Base-by-base conservation (phyloP, 2,329 filamentous ascomycete genomes). In the Amesomyces nigricolor region DNA sequence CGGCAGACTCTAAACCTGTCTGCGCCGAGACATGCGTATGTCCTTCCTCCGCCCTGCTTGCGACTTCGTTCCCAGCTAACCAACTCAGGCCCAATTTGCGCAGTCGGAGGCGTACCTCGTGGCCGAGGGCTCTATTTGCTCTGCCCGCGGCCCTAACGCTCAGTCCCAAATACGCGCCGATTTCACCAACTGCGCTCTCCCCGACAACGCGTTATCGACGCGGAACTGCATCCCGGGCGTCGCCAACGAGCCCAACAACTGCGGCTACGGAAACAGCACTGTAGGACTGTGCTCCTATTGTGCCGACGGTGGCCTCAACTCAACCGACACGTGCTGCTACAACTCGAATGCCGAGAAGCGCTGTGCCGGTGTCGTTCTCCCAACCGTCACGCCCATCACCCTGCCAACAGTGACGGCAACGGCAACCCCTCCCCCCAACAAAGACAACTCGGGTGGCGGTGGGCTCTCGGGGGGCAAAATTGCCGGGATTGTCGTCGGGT, bases 321-420 rank as follows among this genome's bases (percentile, higher is more conserved):
- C 90, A 9, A 97, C 92, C 49, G 92, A 97, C 70, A 95, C 91
- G 3, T 99, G 94, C 75, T 99, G 94, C 71, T 86, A 91, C 66
- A 90, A 84, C 64, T 85, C 91, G 5, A 78, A 90, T 59, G 85
- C 87, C n/a, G 81, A 89, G 56, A 73, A 74, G 26, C 81, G 85
- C 60, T 99, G 94, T 70, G 73, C 81, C 48, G 81, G 82, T 49
- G 88, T 99, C n/a, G 76, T 80, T 26, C 75, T 99, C 6, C 94
- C 94, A 0, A 82, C 83, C 1, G 86, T 91, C 47, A 83, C 84
- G 13, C 80, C 87, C 9, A 81, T 91, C 60, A 79, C 78, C 5
- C 81, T 87, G 56, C 71, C 75, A n/a, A 77, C 77, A 8, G 61
- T 67, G 6, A 70, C 73, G 3, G 70, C 76, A 14, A 76, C 75